Percentiles rank a stretch among this genome's conserved stretches.
Evolutionary conservation across 495 filamentous ascomycete species (phyloP).

Genomic region (Hypoxylon trugodes): DNA sequence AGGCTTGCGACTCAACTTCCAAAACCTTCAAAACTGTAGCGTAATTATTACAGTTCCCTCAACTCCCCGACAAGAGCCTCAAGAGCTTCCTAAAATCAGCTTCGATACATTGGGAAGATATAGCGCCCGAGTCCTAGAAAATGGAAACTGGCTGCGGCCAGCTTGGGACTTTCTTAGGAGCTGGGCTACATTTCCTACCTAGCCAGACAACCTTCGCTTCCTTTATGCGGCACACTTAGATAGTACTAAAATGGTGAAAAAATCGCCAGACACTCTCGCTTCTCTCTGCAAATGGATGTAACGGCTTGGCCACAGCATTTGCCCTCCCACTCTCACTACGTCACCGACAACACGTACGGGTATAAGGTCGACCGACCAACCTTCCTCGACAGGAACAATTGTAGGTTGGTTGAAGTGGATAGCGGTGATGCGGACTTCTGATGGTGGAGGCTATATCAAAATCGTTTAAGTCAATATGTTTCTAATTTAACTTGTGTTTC

Average conservation of each 20-base stretch:
- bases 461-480: not conserved
- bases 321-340: not conserved
- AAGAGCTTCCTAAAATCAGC: too few relatives aligned
- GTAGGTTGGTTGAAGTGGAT: conserved; percentile 11
- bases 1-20: not conserved
- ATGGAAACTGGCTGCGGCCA: too few relatives aligned
- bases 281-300: conserved; percentile 6
- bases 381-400: conserved; percentile 1
- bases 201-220: not conserved
- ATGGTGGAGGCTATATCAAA: not conserved
- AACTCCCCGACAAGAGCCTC: too few relatives aligned
- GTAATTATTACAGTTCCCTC: not conserved
- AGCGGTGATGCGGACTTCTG: conserved; percentile 6
- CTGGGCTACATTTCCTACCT: too few relatives aligned
- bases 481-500: not conserved
- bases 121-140: too few relatives aligned
- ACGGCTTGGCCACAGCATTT: not conserved
- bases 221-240: not conserved
- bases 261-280: conserved; percentile 1
- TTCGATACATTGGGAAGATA: too few relatives aligned
- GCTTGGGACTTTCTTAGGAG: too few relatives aligned
- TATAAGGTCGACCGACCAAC: conserved; percentile 11
- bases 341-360: not conserved
- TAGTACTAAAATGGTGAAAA: conserved; percentile 8
- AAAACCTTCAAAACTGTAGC: not conserved